These are phyloP conservation scores for Sporisorium iseilematis-ciliati DNA, from an alignment of 1,284 basidiomycete species.

Conservation along the genomic window DNA sequence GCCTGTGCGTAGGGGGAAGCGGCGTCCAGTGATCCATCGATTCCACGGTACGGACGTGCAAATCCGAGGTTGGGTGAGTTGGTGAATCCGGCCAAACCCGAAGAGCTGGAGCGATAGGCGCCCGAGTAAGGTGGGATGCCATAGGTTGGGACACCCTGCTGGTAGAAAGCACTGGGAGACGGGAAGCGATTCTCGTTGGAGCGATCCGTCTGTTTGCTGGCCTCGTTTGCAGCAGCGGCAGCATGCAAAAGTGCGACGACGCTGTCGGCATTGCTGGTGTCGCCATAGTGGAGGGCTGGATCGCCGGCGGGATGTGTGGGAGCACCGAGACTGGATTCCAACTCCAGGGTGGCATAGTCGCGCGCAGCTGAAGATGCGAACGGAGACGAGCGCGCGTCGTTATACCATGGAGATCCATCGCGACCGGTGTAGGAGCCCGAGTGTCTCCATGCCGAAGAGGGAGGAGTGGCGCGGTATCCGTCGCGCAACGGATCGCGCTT, in stretches of 20 bases:
- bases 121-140: slow-evolving; percentile 53
- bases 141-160: slow-evolving; percentile 54
- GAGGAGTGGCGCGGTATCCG: slow-evolving; percentile 52
- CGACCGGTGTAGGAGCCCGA: slow-evolving; percentile 46
- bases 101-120: slow-evolving; percentile 47
- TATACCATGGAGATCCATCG: slow-evolving; percentile 63
- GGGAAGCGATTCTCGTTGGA: slow-evolving; percentile 58
- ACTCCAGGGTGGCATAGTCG: slow-evolving; percentile 51
- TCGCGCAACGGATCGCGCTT: slow-evolving; percentile 58
- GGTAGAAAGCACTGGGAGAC: slow-evolving; percentile 58
- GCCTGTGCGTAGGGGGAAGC: slow-evolving; percentile 39
- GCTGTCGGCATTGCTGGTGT: slow-evolving; percentile 50
- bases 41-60: slow-evolving; percentile 45
- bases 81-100: slow-evolving; percentile 44
- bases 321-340: slow-evolving; percentile 40
- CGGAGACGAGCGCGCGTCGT: slow-evolving; percentile 61
- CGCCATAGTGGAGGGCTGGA: slow-evolving; percentile 48
- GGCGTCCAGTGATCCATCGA: slow-evolving; percentile 36
- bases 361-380: slow-evolving; percentile 62
- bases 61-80: slow-evolving; percentile 51
- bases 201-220: slow-evolving; percentile 42
- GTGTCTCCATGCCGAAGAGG: slow-evolving; percentile 49
- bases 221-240: slow-evolving; percentile 51
- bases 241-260: slow-evolving; percentile 50
- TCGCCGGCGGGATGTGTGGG: slow-evolving; percentile 41